Evolutionary conservation across 108 stramenopile species (phyloP), one percentile per base, ranked within the genome.

Genomic region (Stephanodiscus triporus): DNA sequence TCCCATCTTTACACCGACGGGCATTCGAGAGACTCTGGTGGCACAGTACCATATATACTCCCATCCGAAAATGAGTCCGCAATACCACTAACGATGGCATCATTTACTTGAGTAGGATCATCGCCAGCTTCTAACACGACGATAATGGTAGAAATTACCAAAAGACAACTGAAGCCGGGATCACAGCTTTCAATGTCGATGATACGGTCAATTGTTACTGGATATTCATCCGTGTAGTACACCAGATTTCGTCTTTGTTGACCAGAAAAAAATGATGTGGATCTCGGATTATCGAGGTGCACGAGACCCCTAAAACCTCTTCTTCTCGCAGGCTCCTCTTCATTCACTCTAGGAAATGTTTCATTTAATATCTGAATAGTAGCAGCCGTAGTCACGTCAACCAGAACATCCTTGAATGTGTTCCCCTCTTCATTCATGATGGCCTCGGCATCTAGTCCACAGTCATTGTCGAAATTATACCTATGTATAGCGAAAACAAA

Each of bases 51-150:
- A 59, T 70, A 70, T 43, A 87, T 87, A 13, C 40, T 73, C 6
- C 87, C 89, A 68, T 72, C 60, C 17, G 48, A 36, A 24, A 86
- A 75, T 29, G 84, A 65, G 19, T 62, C 54, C 17, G 43, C 47
- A 53, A 90, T 70, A 17, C 89, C 89, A 55, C 50, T 50, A 22
- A 74, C 20, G 19, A 90, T 32, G 20, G 45, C 72, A 6, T 72
- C 43, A 48, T 50, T 66, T 0, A 90, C 81, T 43, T 24, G 68
- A 13, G 57, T 47, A 37, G 65, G 62, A 49, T 84, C 78, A 69
- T 90, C 89, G 9, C 85, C 84, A 10, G 80, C 68, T 70, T 87
- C 84, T 62, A 85, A 42, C 13, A 86, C 24, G 14, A 84, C 81
- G 19, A 81, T 85, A 14, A 80, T 77, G 3, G 65, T 75, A 2